Evolutionary conservation across 2,329 filamentous ascomycete genomes (phyloP).

Genomic region (Exophiala xenobiotica): DNA sequence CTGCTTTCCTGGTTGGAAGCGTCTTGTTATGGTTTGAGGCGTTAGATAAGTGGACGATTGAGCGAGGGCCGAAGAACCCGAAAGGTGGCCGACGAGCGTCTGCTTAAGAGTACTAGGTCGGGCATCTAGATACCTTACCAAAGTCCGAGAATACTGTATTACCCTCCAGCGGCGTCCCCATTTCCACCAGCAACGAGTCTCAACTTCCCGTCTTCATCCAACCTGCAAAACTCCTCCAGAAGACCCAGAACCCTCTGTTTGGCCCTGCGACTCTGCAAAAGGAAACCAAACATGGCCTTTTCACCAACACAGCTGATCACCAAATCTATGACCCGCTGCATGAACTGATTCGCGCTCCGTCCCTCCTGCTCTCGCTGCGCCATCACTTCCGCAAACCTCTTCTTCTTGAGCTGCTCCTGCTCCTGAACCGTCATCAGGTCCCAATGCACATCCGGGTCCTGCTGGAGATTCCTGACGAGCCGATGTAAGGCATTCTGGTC

Average conservation of each 20-base stretch:
- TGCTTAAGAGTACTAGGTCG: too few species aligned
- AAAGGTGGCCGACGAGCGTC: too few species aligned
- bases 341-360: background rate
- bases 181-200: too few species aligned
- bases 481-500: background rate
- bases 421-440: background rate
- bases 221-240: background rate
- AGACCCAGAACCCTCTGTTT: background rate
- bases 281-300: background rate
- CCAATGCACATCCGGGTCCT: background rate
- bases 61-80: too few species aligned
- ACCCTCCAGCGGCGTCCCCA: too few species aligned
- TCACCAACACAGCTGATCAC: background rate
- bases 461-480: background rate
- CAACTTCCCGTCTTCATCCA: background rate
- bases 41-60: too few species aligned
- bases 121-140: too few species aligned
- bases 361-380: background rate
- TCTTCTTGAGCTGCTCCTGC: background rate
- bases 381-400: background rate
- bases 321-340: background rate
- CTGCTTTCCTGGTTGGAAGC: too few species aligned
- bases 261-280: background rate
- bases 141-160: too few species aligned
- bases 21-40: too few species aligned